Conservation (phyloP, 768 basidiomycete species). For the Mycena kentingensis region DNA sequence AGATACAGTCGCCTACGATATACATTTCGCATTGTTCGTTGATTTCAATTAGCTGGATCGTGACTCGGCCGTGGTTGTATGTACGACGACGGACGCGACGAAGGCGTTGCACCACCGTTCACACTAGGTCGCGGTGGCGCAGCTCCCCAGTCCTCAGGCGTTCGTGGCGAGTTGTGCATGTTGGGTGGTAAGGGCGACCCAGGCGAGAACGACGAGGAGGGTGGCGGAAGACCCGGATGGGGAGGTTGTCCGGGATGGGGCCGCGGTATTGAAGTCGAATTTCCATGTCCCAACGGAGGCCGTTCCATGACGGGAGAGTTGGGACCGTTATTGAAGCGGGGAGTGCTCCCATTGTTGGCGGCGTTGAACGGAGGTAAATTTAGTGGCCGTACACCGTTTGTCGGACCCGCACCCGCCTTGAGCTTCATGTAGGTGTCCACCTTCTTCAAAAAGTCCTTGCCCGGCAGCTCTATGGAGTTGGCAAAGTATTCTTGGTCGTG, state of each 20-base stretch:
- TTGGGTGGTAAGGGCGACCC: constrained; percentile 51
- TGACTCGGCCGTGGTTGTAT: constrained; percentile 46
- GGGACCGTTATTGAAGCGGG: constrained; percentile 39
- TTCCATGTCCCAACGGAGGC: constrained; percentile 37
- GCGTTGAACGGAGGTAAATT: constrained; percentile 35
- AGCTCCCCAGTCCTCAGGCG: constrained; percentile 49
- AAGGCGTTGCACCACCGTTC: constrained; percentile 32
- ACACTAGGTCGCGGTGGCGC: constrained; percentile 41
- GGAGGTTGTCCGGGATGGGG: constrained; percentile 46
- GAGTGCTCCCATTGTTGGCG: constrained; percentile 42
- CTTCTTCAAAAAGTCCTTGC: constrained; percentile 95
- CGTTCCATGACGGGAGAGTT: constrained; percentile 49
- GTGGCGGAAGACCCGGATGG: constrained; percentile 47
- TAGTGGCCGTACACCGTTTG: constrained; percentile 56
- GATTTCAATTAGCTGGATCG: constrained; percentile 44
- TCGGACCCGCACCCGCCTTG: constrained; percentile 41
- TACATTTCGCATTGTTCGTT: constrained; percentile 46
- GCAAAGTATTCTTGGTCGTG: constrained; percentile 92
- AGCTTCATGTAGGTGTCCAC: constrained; percentile 87
- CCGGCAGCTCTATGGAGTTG: constrained; percentile 84
- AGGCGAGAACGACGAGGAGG: constrained; percentile 39
- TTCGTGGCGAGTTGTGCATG: constrained; percentile 45
- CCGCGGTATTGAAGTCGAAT: constrained; percentile 45
- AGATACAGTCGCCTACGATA: constrained; percentile 49
- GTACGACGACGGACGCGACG: constrained; percentile 55